Evolutionary conservation across 2,329 filamentous ascomycete species (phyloP).

Genomic region (Exophiala sideris): DNA sequence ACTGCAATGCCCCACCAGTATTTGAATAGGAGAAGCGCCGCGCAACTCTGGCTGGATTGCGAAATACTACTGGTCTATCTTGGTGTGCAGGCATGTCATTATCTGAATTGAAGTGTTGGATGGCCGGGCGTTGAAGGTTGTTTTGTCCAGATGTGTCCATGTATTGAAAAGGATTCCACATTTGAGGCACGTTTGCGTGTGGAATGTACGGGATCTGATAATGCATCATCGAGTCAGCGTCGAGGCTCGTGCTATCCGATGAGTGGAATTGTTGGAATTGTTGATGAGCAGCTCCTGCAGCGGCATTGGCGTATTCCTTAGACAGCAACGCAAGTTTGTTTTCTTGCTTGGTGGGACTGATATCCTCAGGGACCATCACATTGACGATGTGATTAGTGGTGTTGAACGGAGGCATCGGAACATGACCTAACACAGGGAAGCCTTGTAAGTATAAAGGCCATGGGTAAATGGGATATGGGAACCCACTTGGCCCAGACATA

Average conservation of each 20-base stretch:
- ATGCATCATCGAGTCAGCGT: neutral
- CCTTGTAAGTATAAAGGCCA: constrained; percentile 13
- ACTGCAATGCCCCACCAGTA: neutral
- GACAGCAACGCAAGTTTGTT: constrained; percentile 20
- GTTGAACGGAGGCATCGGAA: constrained; percentile 1
- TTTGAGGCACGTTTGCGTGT: neutral
- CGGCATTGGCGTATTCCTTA: constrained; percentile 4
- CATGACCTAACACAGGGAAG: constrained; percentile 9
- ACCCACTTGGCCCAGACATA: constrained; percentile 7
- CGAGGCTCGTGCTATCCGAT: neutral
- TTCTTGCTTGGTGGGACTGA: constrained; percentile 29
- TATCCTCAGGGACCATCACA: constrained; percentile 22
- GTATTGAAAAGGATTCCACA: neutral
- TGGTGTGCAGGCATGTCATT: neutral
- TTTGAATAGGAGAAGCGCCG: constrained; percentile 6
- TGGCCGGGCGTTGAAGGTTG: constrained; percentile 1
- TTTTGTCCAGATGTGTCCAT: neutral
- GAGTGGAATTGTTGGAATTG: neutral
- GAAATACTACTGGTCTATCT: neutral
- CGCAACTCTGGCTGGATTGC: neutral
- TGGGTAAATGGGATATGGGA: constrained; percentile 2
- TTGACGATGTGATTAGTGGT: constrained; percentile 3
- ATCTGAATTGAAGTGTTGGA: constrained; percentile 12
- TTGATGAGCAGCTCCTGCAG: neutral
- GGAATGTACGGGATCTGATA: neutral